Evolutionary conservation across 1,284 basidiomycete species (phyloP).

Genomic region (Trametes polyzona): DNA sequence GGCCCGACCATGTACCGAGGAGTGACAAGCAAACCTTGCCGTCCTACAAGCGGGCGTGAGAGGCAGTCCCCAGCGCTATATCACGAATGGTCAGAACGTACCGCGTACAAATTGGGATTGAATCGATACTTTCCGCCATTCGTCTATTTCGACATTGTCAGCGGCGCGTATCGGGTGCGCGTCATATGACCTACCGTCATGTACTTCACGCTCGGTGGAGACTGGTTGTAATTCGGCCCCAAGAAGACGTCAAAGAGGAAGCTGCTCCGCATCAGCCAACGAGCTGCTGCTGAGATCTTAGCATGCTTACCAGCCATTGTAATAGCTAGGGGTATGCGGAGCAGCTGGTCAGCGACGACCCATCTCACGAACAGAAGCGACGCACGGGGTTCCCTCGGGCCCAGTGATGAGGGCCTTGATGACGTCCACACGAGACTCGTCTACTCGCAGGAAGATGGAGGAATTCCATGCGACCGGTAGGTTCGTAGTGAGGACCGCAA

Average conservation of each 20-base stretch:
- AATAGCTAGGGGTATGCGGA: conserved; percentile 52
- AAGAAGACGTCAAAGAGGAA: conserved; percentile 91
- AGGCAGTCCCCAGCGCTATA: not conserved
- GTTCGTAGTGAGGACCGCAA: conserved; percentile 88
- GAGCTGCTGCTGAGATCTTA: not conserved
- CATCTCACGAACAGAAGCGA: conserved; percentile 28
- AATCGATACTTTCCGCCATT: conserved; percentile 88
- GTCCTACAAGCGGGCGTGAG: conserved; percentile 50
- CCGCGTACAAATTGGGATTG: conserved; percentile 90
- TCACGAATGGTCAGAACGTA: conserved; percentile 40
- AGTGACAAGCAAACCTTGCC: conserved; percentile 91
- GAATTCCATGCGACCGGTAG: conserved; percentile 90
- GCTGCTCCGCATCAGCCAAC: conserved; percentile 33
- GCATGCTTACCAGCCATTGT: conserved; percentile 77
- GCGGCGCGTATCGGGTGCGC: not conserved
- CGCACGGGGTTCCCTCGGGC: conserved; percentile 89
- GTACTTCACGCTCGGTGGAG: conserved; percentile 83
- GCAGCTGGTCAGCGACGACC: not conserved
- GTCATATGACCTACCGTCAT: conserved; percentile 71
- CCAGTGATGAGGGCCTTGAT: conserved; percentile 91
- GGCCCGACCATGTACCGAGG: conserved; percentile 90
- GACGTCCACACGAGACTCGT: conserved; percentile 86
- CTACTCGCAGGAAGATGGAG: conserved; percentile 85
- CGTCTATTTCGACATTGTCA: conserved; percentile 53
- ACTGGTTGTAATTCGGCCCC: conserved; percentile 79